These are phyloP conservation scores for Penicillium canescens DNA, from an alignment of 495 filamentous ascomycete genomes.

Conservation along the genomic window DNA sequence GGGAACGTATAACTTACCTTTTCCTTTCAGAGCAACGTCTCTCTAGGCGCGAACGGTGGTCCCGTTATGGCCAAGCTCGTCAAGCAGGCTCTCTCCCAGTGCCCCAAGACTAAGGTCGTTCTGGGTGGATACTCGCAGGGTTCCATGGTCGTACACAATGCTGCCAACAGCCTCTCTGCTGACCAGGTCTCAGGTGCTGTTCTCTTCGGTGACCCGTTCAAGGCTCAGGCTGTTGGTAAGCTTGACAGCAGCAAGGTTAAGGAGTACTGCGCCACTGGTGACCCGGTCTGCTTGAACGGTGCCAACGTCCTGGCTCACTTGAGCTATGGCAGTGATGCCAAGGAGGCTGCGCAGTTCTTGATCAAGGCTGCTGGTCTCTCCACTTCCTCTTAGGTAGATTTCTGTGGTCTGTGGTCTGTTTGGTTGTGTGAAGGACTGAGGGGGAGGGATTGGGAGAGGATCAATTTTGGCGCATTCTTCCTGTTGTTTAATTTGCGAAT, in stretches of 20 bases:
- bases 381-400: conserved; percentile 5
- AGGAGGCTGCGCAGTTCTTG: conserved; percentile 49
- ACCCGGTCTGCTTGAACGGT: conserved; percentile 56
- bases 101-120: conserved; percentile 62
- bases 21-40: conserved; percentile 42
- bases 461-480: neutral
- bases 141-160: conserved; percentile 53
- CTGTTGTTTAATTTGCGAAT: neutral
- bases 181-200: conserved; percentile 38
- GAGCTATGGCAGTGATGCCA: conserved; percentile 48
- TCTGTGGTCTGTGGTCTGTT: neutral
- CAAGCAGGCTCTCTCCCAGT: conserved; percentile 45
- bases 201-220: conserved; percentile 62
- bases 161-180: conserved; percentile 35
- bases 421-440: neutral
- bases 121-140: conserved; percentile 62
- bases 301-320: conserved; percentile 54
- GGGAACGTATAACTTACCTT: no score
- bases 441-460: neutral
- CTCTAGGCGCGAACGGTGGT: conserved; percentile 44
- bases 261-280: conserved; percentile 52
- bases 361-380: conserved; percentile 31
- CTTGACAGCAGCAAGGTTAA: conserved; percentile 45
- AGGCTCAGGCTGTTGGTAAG: conserved; percentile 43
- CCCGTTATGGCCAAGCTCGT: conserved; percentile 50